Base-by-base conservation (phyloP, 2,329 filamentous ascomycete genomes). In the Sarocladium oryzae region DNA sequence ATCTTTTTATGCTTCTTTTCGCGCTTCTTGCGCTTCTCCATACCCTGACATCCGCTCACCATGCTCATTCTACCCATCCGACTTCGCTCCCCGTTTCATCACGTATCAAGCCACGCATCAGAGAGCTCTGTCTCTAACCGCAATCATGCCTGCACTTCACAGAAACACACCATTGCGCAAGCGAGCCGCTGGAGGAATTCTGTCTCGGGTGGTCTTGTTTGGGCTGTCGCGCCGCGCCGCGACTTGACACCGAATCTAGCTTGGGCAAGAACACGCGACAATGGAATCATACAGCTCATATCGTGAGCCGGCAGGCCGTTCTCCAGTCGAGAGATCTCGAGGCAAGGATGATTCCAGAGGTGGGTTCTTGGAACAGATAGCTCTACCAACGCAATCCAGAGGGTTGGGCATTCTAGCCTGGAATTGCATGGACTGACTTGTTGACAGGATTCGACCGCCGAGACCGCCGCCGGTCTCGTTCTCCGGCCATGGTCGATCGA, bases 401-500 rank as follows among this genome's bases (percentile, higher is more conserved):
- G n/a, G n/a, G n/a, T n/a, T n/a, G n/a, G n/a, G n/a, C n/a, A n/a
- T n/a, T n/a, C n/a, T n/a, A n/a, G n/a, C n/a, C n/a, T n/a, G n/a
- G n/a, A n/a, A n/a, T n/a, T n/a, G n/a, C n/a, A n/a, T n/a, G n/a
- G n/a, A n/a, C 45, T 49, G 18, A 41, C 30, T 23, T 26, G 20
- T 51, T 49, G 48, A 15, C 51, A 84, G 81, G 75, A 46, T 73
- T 72, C 55, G 82, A 85, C 16, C 76, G 81, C 49, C 74, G 79
- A 48, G 85, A 83, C 36, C 74, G 76, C 50, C 75, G 85, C 56
- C 72, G 76, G 18, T 89, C 86, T 28, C 82, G 88, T 51, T 92
- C 88, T 1, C 88, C 87, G 2, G 71, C 40, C 40, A 20, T 72
- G 18, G 82, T 90, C 53, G 88, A 92, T 61, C 78, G 88, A 52